Evolutionary conservation across 352 stramenopile genomes (phyloP).

Genomic region (Phytopythium delawarense): DNA sequence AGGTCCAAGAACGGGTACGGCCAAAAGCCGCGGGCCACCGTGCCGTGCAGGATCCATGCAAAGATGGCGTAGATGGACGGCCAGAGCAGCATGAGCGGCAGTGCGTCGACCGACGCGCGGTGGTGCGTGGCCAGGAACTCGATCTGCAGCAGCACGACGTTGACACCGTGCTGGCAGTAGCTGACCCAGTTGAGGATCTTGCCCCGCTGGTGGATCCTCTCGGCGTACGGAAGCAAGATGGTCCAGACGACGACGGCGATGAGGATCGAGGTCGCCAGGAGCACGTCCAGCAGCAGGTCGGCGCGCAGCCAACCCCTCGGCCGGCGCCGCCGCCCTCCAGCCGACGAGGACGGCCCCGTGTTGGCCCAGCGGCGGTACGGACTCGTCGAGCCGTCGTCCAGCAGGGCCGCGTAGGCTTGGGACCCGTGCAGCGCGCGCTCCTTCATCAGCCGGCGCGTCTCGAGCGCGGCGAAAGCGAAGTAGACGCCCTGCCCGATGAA

Average conservation of each 20-base stretch:
- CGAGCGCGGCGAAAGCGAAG: slow-evolving; percentile 33
- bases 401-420: slow-evolving; percentile 31
- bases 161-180: slow-evolving; percentile 76
- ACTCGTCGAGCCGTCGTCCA: slow-evolving; percentile 32
- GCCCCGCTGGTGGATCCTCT: slow-evolving; percentile 38
- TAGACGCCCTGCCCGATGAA: slow-evolving; percentile 70
- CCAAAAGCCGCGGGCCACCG: slow-evolving; percentile 63
- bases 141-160: slow-evolving; percentile 63
- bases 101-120: slow-evolving; percentile 42
- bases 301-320: slow-evolving; percentile 42
- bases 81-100: slow-evolving; percentile 62
- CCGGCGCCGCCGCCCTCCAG: slow-evolving; percentile 1
- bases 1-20: slow-evolving; percentile 78
- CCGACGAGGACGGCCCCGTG: not conserved
- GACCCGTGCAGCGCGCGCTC: slow-evolving; percentile 15
- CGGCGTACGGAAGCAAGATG: slow-evolving; percentile 67
- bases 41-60: slow-evolving; percentile 73
- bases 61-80: slow-evolving; percentile 65
- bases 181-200: slow-evolving; percentile 69
- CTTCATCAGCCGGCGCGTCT: slow-evolving; percentile 25
- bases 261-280: slow-evolving; percentile 58
- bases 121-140: slow-evolving; percentile 59
- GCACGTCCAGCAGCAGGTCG: slow-evolving; percentile 66
- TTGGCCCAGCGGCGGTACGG: slow-evolving; percentile 12
- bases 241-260: slow-evolving; percentile 71